A percentile compares a stretch with the other conserved stretches of the same genome.
Conservation (phyloP, 2,329 filamentous ascomycete genomes). For the Albophoma yamanashiensis region DNA sequence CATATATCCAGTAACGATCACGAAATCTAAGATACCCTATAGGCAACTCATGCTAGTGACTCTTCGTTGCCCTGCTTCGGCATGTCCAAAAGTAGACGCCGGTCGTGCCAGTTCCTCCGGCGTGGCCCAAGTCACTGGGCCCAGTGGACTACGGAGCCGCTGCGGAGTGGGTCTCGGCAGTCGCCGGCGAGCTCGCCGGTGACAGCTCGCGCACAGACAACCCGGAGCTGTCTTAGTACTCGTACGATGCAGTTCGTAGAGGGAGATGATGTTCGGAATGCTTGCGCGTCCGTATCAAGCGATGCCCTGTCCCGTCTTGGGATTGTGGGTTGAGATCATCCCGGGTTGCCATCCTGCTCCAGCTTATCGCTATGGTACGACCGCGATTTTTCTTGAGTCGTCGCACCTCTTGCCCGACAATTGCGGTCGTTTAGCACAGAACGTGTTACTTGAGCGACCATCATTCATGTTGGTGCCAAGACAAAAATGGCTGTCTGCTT, state of each 20-base stretch:
- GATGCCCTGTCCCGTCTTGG: neutral
- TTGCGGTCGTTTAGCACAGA: neutral
- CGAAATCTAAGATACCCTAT: neutral
- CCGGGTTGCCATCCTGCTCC: too few relatives aligned
- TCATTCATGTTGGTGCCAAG: conserved; percentile 7
- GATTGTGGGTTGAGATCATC: too few relatives aligned
- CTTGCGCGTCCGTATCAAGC: too few relatives aligned
- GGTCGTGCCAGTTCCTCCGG: neutral
- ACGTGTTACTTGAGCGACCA: conserved; percentile 1
- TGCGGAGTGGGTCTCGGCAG: neutral
- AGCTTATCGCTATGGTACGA: too few relatives aligned
- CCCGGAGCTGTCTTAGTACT: too few relatives aligned
- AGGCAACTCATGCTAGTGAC: neutral
- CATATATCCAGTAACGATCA: neutral
- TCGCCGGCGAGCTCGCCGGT: neutral
- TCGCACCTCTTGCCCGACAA: neutral
- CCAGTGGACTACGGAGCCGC: neutral
- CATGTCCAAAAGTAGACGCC: neutral
- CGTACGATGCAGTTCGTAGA: neutral
- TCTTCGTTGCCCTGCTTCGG: neutral
- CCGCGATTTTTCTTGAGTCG: too few relatives aligned
- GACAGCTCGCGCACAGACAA: neutral
- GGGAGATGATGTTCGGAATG: neutral
- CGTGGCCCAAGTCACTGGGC: too few relatives aligned
- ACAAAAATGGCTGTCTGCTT: conserved; percentile 8